phyloP scores from a whole-genome alignment of 176 grass and related monocot species.

The Zizania latifolia region DNA sequence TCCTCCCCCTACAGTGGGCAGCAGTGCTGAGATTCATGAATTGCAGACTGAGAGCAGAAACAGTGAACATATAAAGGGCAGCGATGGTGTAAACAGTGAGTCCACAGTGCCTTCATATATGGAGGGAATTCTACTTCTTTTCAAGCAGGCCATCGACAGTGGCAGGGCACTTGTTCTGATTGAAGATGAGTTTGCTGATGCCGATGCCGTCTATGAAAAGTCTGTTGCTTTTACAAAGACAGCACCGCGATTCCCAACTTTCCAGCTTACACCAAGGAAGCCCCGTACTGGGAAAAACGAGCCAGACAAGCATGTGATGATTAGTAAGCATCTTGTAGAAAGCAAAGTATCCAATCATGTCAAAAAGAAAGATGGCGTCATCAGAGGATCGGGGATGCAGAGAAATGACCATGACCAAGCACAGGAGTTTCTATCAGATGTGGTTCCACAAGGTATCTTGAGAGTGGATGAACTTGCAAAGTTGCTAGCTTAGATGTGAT shows the following conservation, averaged over 20 bases:
- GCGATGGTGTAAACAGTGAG: constrained; percentile 5
- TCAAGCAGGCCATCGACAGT: constrained; percentile 58
- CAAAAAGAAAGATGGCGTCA: constrained; percentile 29
- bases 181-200: constrained; percentile 46
- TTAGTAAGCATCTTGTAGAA: constrained; percentile 25
- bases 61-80: constrained; percentile 16
- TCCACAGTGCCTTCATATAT: constrained; percentile 28
- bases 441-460: constrained; percentile 61
- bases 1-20: neutral
- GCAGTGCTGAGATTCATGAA: constrained; percentile 6
- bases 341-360: constrained; percentile 8
- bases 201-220: constrained; percentile 57
- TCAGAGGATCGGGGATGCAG: constrained; percentile 7
- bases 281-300: neutral
- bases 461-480: constrained; percentile 90
- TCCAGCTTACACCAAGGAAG: constrained; percentile 35
- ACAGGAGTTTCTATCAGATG: constrained; percentile 41
- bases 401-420: constrained; percentile 45
- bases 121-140: constrained; percentile 59
- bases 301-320: constrained; percentile 21
- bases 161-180: constrained; percentile 53
- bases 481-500: constrained; percentile 48
- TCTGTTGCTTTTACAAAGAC: constrained; percentile 59
- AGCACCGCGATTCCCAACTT: constrained; percentile 38
- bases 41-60: constrained; percentile 2